Percentiles rank a stretch among this genome's conserved stretches.
These are phyloP conservation scores for Capillidium heterosporum DNA, from an alignment of 371 early-diverging fungal genomes.

Conservation along the genomic window DNA sequence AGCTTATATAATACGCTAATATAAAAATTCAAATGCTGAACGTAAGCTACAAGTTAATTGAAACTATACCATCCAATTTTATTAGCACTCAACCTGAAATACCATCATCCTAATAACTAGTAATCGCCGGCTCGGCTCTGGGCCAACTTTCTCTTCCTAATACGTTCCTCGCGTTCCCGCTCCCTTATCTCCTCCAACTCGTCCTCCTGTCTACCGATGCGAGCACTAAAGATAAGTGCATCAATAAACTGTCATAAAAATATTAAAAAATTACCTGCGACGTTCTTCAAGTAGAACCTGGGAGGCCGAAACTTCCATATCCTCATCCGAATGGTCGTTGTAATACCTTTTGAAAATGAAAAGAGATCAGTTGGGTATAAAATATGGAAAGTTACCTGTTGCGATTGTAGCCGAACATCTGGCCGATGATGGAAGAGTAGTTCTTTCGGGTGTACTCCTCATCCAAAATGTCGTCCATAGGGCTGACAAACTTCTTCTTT, in stretches of 20 bases:
- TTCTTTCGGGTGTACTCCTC: constrained; percentile 4
- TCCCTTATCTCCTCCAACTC: background rate
- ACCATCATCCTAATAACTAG: no score
- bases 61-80: no score
- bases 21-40: no score
- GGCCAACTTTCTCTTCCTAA: background rate
- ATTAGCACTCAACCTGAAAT: no score
- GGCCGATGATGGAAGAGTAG: constrained; percentile 2
- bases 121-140: no score
- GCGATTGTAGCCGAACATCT: background rate
- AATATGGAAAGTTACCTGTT: background rate
- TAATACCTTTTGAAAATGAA: background rate
- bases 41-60: no score
- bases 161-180: background rate
- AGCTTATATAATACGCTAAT: no score
- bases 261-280: background rate
- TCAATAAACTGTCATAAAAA: background rate
- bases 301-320: constrained; percentile 5
- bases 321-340: constrained; percentile 2
- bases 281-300: background rate
- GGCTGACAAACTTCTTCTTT: no score
- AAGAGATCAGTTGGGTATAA: background rate
- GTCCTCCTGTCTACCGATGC: background rate
- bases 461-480: background rate
- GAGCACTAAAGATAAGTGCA: background rate